Evolutionary conservation across 306 rosid species (phyloP).

Genomic region (Prunus armeniaca): DNA sequence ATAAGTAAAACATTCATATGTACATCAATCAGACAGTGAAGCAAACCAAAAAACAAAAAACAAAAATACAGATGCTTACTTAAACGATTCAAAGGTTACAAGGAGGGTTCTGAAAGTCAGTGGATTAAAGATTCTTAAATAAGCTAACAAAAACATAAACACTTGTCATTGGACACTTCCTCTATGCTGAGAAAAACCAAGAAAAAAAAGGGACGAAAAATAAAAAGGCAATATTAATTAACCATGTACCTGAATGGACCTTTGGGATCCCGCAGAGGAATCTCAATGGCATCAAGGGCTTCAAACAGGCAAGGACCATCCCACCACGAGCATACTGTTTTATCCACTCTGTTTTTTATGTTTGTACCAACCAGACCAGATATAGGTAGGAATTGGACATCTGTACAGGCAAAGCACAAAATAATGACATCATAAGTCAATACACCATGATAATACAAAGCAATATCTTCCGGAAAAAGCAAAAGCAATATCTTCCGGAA

Average conservation of each 20-base stretch:
- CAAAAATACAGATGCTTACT: background rate
- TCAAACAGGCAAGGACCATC: slow-evolving; percentile 89
- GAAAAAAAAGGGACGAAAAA: background rate
- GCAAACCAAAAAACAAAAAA: background rate
- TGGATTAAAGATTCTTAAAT: background rate
- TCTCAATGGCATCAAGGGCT: slow-evolving; percentile 72
- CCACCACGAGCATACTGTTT: slow-evolving; percentile 80
- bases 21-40: background rate
- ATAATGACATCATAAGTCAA: background rate
- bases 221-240: background rate
- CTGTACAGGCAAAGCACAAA: slow-evolving; percentile 39
- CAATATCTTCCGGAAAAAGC: background rate
- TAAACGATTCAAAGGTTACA: background rate
- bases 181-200: background rate
- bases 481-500: background rate
- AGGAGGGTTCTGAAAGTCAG: background rate
- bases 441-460: background rate
- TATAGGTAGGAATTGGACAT: slow-evolving; percentile 83
- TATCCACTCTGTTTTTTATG: slow-evolving; percentile 67
- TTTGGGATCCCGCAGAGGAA: slow-evolving; percentile 76
- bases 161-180: background rate
- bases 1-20: background rate
- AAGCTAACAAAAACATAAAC: background rate
- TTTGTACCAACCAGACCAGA: slow-evolving; percentile 83
- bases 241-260: slow-evolving; percentile 75